Evolutionary conservation across 2,329 filamentous ascomycete genomes (phyloP).

Genomic region (Cladorrhinum sp.): DNA sequence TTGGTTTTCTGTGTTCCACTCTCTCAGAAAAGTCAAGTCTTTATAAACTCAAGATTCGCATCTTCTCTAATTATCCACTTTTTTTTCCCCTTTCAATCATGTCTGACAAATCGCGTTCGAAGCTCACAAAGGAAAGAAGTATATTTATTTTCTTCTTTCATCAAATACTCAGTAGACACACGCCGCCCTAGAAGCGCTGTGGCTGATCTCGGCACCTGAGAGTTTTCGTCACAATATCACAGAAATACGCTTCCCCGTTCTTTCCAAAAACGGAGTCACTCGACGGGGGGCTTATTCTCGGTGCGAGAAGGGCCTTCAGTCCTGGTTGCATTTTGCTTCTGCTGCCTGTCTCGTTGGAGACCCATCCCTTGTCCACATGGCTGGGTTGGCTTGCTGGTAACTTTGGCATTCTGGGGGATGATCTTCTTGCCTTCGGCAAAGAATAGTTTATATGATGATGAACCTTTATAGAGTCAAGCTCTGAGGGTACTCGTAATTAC

Average conservation of each 20-base stretch:
- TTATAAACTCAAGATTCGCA: conserved; percentile 15
- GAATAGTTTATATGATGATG: conserved; percentile 79
- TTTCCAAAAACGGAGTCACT: conserved; percentile 67
- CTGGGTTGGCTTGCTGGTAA: conserved; percentile 25
- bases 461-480: conserved; percentile 98
- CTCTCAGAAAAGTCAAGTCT: conserved; percentile 2
- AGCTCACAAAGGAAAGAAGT: no score
- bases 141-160: no score
- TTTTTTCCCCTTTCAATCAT: conserved; percentile 11
- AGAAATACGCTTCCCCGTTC: conserved; percentile 94
- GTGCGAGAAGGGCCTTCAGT: conserved; percentile 76
- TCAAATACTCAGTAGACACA: no score
- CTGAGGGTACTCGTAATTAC: conserved; percentile 59
- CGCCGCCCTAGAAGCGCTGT: conserved; percentile 99
- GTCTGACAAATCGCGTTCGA: no score
- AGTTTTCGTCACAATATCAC: conserved; percentile 87
- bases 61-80: neutral
- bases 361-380: conserved; percentile 30
- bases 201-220: conserved; percentile 54
- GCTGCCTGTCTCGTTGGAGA: conserved; percentile 46
- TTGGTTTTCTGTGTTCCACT: conserved; percentile 7
- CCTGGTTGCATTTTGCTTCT: conserved; percentile 37
- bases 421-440: conserved; percentile 33
- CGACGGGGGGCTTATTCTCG: conserved; percentile 99
- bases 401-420: conserved; percentile 29